Percentiles rank a stretch among this genome's conserved stretches.
Conservation (phyloP, 805 yeast genomes). For the Suhomyces pyralidae region DNA sequence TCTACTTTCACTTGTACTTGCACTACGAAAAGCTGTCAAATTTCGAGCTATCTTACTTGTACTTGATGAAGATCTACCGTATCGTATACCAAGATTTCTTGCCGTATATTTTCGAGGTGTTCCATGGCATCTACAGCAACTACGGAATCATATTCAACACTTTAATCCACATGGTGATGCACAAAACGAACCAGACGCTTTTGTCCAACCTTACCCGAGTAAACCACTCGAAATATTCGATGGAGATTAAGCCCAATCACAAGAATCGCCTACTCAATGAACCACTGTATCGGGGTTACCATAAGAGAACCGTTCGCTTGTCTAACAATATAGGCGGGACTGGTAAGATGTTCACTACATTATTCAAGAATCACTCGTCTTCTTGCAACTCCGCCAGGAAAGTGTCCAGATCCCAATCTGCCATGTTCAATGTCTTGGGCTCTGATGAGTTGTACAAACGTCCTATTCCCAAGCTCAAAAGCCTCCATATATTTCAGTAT, state of each 20-base stretch:
- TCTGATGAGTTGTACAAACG: conserved; percentile 5
- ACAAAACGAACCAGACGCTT: conserved; percentile 10
- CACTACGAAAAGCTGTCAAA: conserved; percentile 10
- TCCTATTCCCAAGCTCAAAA: conserved; percentile 7
- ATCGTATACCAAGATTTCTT: conserved; percentile 8
- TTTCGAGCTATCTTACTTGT: conserved; percentile 6
- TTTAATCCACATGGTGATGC: conserved; percentile 6
- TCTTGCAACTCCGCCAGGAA: conserved; percentile 15
- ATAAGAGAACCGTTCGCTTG: conserved; percentile 5
- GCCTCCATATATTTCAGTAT: conserved; percentile 7
- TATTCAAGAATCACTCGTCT: conserved; percentile 9
- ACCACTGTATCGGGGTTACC: conserved; percentile 7
- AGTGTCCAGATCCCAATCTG: conserved; percentile 10
- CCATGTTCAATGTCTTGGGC: background rate
- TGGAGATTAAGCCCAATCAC: conserved; percentile 14
- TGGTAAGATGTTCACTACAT: conserved; percentile 5
- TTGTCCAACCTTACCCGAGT: conserved; percentile 20
- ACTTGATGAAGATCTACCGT: conserved; percentile 8
- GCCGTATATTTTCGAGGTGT: conserved; percentile 11
- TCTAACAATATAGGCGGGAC: conserved; percentile 9
- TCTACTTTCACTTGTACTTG: conserved; percentile 11
- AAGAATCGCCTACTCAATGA: conserved; percentile 7
- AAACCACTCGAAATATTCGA: conserved; percentile 10
- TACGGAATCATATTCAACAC: conserved; percentile 9
- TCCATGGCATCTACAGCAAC: conserved; percentile 9